Evolutionary conservation across 2,329 filamentous ascomycete species (phyloP), one percentile per base, ranked within the genome.

Genomic region (Diplocarpon rosae): DNA sequence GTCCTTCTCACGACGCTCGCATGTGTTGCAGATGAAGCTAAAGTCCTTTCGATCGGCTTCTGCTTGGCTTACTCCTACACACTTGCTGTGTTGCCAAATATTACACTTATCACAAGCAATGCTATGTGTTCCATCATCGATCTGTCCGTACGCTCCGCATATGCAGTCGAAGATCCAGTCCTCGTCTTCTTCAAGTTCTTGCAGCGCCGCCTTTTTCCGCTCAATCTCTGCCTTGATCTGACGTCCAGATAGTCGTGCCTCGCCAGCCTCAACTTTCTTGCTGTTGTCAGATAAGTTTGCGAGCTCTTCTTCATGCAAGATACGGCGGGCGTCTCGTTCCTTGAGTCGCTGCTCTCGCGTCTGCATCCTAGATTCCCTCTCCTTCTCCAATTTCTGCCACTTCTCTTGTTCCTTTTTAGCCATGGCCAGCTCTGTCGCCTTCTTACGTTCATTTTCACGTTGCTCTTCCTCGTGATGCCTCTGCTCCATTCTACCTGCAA

Each of bases 51-150:
- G 73, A 52, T 95, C 90, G 0, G 88, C 89, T 50, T 89, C 83
- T 48, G 74, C 68, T 56, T 93, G 76, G 37, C 76, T 75, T 51
- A 96, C 84, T 33, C 81, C 83, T 48, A 95, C 75, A 60, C 92
- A 98, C 57, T 84, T 86, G 69, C 88, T 94, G 61, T 98, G 92
- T 62, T 96, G 90, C 92, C 92, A 98, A 38, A 94, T 82, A 60
- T 83, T 93, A 69, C 92, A 98, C 54, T 73, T 80, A 60, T 98
- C 92, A 65, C 92, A 98, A 24, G 89, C 85, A 52, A 98, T 80
- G 61, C 88, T 95, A 61, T 95, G 89, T 7, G 86, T 83, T 30
- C 92, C 92, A 61, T 96, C 92, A 57, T 98, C 92, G 47, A 95
- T 85, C 56, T 93, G 83, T 16, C 92, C 92, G 62, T 95, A 81